These are phyloP conservation scores for Hypoxylon sp. DNA, from an alignment of 2,329 filamentous ascomycete genomes.

Conservation along the genomic window DNA sequence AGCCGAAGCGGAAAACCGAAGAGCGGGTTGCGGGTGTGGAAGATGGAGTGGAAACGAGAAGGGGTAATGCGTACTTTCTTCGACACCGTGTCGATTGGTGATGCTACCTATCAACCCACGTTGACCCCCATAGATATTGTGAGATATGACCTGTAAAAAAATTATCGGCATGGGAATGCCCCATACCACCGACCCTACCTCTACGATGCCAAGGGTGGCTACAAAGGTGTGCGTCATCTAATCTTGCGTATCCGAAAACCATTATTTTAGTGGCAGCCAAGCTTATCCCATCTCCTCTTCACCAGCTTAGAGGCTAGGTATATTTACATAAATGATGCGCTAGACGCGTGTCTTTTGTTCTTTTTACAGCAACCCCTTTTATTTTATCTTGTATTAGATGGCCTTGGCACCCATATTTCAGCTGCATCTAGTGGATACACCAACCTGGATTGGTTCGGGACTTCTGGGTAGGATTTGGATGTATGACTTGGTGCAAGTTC, in stretches of 20 bases:
- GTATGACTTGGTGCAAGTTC: slow-evolving; percentile 20
- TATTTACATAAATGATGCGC: neutral
- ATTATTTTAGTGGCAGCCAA: slow-evolving; percentile 1
- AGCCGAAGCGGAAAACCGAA: slow-evolving; percentile 28
- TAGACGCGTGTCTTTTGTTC: neutral
- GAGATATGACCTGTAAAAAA: slow-evolving; percentile 44
- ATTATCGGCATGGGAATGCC: slow-evolving; percentile 28
- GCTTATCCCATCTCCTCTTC: neutral
- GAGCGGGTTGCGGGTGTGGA: slow-evolving; percentile 10
- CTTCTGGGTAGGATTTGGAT: slow-evolving; percentile 28
- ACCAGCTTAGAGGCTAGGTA: neutral
- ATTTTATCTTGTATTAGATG: slow-evolving; percentile 24
- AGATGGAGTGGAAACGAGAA: slow-evolving; percentile 1
- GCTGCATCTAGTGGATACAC: slow-evolving; percentile 20
- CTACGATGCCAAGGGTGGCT: slow-evolving; percentile 17
- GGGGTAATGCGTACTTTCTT: slow-evolving; percentile 4
- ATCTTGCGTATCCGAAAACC: slow-evolving; percentile 33
- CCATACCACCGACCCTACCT: slow-evolving; percentile 27
- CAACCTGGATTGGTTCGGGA: slow-evolving; percentile 32
- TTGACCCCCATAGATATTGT: slow-evolving; percentile 25
- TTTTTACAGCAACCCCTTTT: slow-evolving; percentile 6
- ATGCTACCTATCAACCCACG: slow-evolving; percentile 25
- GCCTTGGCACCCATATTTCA: slow-evolving; percentile 35
- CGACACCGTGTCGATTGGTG: slow-evolving; percentile 21
- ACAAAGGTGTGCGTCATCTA: slow-evolving; percentile 33